Evolutionary conservation across 306 rosid genomes (phyloP), one percentile per base, ranked within the genome.

Genomic region (Trichosanthes cucumerina): DNA sequence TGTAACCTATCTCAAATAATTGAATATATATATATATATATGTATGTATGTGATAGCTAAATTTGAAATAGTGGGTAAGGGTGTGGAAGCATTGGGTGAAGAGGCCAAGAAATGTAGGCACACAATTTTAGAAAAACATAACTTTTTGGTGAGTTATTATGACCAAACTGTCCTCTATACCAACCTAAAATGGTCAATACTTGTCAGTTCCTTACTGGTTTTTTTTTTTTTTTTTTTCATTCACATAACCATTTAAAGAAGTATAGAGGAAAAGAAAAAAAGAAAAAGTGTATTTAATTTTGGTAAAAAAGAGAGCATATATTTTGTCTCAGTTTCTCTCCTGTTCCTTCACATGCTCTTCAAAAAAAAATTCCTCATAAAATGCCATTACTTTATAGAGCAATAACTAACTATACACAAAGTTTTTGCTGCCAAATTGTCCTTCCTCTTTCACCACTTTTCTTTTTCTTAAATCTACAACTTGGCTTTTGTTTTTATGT

Each of bases 321-420:
- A n/a, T 33, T 63, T 33, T 63, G 33, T 43, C 7, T 62, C n/a
- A 60, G 68, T 77, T 60, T 76, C 79, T 84, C 81, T 58, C 65
- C 87, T 87, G 89, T 89, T 86, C 78, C 84, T 82, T 86, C 90
- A 87, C 91, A 80, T 87, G 91, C 84, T 68, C 68, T 70, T 81
- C 81, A 16, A 49, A 28, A 57, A 41, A 64, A 60, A 38, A 77
- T 64, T 44, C 47, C 39, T 26, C 13, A 52, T 47, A 24, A 43
- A 43, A 72, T 50, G 24, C 14, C 41, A 49, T 49, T 73, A 46
- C 59, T 73, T 46, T 73, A 49, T 53, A 49, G 59, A 4, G 47
- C 46, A 34, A 64, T 64, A 64, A 64, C 46, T 64, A 64, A 64
- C 46, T 18, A 64, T 64, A 18, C 72, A 64, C 72, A 64, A 60